A percentile compares a stretch with the other conserved stretches of the same genome.
phyloP scores from a whole-genome alignment of 805 yeast species.

The Lachancea quebecensis region DNA sequence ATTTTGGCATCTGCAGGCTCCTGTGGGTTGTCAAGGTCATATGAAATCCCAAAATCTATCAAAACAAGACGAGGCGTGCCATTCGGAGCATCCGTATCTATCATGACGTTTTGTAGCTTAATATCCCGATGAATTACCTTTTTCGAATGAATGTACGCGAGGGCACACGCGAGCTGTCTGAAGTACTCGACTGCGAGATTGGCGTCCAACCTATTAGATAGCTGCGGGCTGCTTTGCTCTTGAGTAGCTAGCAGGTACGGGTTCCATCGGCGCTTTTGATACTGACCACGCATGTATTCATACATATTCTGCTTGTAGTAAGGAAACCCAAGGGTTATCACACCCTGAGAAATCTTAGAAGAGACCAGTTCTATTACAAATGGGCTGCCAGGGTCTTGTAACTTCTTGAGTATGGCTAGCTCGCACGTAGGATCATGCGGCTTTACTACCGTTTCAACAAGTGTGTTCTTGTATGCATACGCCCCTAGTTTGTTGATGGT shows the following conservation, averaged over 20 bases:
- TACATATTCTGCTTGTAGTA: constrained; percentile 8
- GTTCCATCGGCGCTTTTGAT: constrained; percentile 8
- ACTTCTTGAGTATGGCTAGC: constrained; percentile 15
- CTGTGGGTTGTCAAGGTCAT: constrained; percentile 26
- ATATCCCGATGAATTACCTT: constrained; percentile 93
- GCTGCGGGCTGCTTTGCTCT: background rate
- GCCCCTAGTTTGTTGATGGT: constrained; percentile 14
- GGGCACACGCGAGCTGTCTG: constrained; percentile 64
- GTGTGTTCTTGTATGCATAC: constrained; percentile 18
- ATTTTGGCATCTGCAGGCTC: constrained; percentile 29
- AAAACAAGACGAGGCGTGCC: constrained; percentile 48
- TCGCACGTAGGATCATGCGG: constrained; percentile 28
- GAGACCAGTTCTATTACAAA: constrained; percentile 19
- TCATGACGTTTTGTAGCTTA: constrained; percentile 86
- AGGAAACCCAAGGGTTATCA: constrained; percentile 8
- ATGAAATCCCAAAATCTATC: constrained; percentile 67
- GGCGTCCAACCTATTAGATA: constrained; percentile 17
- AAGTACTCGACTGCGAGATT: constrained; percentile 41
- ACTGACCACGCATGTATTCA: constrained; percentile 7
- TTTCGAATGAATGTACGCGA: constrained; percentile 75
- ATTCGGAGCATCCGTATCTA: background rate
- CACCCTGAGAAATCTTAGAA: background rate
- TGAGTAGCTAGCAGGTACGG: constrained; percentile 6
- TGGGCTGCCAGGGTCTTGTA: constrained; percentile 6
- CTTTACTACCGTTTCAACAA: constrained; percentile 17